Evolutionary conservation across 192 early-diverging fungal genomes (phyloP), one percentile per base, ranked within the genome.

Genomic region (Coemansia sp.): DNA sequence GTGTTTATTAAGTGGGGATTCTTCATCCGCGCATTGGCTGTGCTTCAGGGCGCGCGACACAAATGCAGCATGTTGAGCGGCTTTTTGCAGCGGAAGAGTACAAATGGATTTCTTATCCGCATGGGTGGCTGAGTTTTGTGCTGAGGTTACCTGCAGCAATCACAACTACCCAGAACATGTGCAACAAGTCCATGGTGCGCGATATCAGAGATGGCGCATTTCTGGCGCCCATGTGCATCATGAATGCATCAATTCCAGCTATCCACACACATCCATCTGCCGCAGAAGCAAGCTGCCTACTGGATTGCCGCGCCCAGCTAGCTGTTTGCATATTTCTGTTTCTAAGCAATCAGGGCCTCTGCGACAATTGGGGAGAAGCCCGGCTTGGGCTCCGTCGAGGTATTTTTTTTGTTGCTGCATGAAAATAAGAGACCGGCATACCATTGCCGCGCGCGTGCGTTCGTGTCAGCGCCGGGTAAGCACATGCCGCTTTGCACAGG

Each of bases 121-220:
- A 59, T 59, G 58, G 32, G 58, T 59, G 58, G 58, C 58, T 59
- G 58, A 59, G 24, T 9, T n/a, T 19, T 30, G 1, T 47, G 19
- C 38, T 26, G 41, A 60, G 59, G 44, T 50, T 6, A 51, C 49
- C 47, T 26, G 49, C 49, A 31, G 59, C 49, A 21, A 28, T 31
- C 32, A 26, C 7, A 61, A 61, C 18, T 52, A 16, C 30, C 32
- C 18, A 24, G 34, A 4, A 41, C 30, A 41, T 58, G 9, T 6
- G 54, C 27, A 30, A 14, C 7, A 18, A 18, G n/a, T 25, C 18
- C 16, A n/a, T 1, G 7, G 14, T n/a, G 34, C 23, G 41, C 18
- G 56, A 58, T 58, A 44, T 30, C 56, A 58, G 56, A 23, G 22
- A 60, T 49, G 41, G 58, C 58, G 58, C 58, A n/a, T n/a, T 24